Evolutionary conservation across 208 protist genomes (phyloP).

Genomic region (Leishmania arabica): DNA sequence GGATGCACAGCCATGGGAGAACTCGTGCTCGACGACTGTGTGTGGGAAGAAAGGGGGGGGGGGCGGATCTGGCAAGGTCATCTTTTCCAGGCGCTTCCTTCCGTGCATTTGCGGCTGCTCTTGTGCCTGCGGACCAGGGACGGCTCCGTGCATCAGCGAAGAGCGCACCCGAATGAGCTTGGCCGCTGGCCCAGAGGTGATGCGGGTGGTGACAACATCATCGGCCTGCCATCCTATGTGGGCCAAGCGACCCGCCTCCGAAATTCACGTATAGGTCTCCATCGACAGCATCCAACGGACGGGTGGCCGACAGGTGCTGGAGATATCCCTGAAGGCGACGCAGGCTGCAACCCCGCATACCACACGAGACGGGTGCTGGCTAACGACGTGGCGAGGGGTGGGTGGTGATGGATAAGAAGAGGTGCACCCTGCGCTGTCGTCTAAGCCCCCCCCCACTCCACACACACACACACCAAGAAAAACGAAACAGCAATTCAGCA

Average conservation of each 20-base stretch:
- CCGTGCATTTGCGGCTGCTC: not conserved
- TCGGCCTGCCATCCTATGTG: not conserved
- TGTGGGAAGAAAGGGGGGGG: not conserved
- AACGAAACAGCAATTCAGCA: not conserved
- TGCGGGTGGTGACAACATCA: not conserved
- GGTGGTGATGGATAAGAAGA: not conserved
- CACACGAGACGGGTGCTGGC: not conserved
- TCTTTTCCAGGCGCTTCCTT: slow-evolving; percentile 26
- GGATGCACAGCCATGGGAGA: not conserved
- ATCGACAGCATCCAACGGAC: slow-evolving; percentile 5
- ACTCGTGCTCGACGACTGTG: slow-evolving; percentile 20
- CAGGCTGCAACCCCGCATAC: not conserved
- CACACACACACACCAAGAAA: not conserved
- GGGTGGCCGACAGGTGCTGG: not conserved
- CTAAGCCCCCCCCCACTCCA: not conserved
- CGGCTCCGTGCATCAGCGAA: not conserved
- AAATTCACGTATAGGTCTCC: not conserved
- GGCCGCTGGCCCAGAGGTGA: not conserved
- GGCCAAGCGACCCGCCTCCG: no score
- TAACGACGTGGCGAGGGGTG: not conserved
- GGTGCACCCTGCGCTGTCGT: not conserved
- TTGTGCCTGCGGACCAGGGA: slow-evolving; percentile 5
- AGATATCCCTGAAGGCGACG: not conserved
- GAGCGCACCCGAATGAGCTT: not conserved
- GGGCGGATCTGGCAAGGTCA: slow-evolving; percentile 21